Base-by-base conservation (phyloP, 805 yeast genomes). In the Komagataella pseudopastoris region DNA sequence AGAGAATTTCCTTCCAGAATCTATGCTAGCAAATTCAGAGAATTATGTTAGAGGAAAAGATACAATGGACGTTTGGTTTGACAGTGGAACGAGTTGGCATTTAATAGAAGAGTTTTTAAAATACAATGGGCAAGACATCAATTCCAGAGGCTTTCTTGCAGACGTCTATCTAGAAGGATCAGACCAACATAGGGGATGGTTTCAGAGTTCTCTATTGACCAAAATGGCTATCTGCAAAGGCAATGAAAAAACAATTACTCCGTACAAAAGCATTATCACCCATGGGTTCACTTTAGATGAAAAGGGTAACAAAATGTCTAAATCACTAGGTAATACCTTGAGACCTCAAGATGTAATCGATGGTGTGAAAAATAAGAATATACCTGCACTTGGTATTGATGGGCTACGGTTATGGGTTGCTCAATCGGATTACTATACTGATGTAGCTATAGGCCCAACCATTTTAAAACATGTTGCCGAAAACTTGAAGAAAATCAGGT, bases 111-210 rank as follows among this genome's bases (percentile, higher is more conserved):
- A 65, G 2, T 71, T 74, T 50, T 67, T 72, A 39, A 55, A 68
- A 10, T 65, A 67, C 39, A 60, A 71, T 7, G 63, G 65, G 1
- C 61, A 62, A 2, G 62, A 61, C 49, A 66, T 68, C 4, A 53
- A 56, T 6, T 50, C 60, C 1, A 69, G 80, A 30, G 69, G 68
- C 0, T 69, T 67, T n/a, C 58, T 81, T 4, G 83, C 95, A 0
- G 95, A 90, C 65, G 75, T 88, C n/a, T 91, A 88, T 61, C 65
- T 91, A 12, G 99, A 93, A 70, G 99, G 99, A 2, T 80, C 90
- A n/a, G 99, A 93, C 62, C 99, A 93, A 65, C 99, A 93, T 62
- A 77, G 99, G 54, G 99, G 99, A 1, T 93, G 99, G 99, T 93
- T 93, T 64, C 99, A 93, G 69, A 87, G 96, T 36, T 88, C 96